Percentiles rank a stretch among this genome's conserved stretches.
Evolutionary conservation across 2,329 filamentous ascomycete species (phyloP).

Genomic region (Aspergillus costaricaensis): DNA sequence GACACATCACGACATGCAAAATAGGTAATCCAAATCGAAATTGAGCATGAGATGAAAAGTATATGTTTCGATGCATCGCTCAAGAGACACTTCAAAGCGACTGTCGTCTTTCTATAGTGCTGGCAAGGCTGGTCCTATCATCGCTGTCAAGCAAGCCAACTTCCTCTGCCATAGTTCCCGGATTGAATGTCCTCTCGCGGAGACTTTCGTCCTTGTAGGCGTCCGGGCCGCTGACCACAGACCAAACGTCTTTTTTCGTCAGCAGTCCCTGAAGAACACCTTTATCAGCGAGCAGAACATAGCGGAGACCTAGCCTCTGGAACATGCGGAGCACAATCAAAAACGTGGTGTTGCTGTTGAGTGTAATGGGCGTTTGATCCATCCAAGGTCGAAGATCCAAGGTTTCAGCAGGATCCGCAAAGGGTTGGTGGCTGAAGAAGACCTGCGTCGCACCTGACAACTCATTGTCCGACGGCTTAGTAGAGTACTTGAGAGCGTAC

Average conservation of each 20-base stretch:
- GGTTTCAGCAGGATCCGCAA: constrained; percentile 73
- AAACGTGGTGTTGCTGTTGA: constrained; percentile 73
- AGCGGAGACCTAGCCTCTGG: constrained; percentile 87
- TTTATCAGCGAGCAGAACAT: constrained; percentile 82
- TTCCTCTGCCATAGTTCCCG: constrained; percentile 35
- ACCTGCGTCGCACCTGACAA: constrained; percentile 73
- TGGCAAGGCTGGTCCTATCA: constrained; percentile 34
- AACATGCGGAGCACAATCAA: constrained; percentile 91
- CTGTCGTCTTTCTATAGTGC: constrained; percentile 34
- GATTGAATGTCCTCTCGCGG: constrained; percentile 29
- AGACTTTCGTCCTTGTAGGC: constrained; percentile 45
- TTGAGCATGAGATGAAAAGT: background rate
- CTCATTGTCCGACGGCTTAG: constrained; percentile 46
- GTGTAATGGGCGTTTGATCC: constrained; percentile 95
- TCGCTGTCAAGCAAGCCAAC: constrained; percentile 41
- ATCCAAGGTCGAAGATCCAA: constrained; percentile 96
- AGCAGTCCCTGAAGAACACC: constrained; percentile 81
- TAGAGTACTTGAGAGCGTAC: constrained; percentile 72
- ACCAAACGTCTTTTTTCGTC: constrained; percentile 98
- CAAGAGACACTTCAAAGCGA: constrained; percentile 28
- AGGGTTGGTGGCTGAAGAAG: constrained; percentile 80
- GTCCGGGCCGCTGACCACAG: constrained; percentile 78
- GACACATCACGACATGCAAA: background rate
- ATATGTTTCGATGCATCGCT: background rate
- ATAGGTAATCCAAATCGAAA: background rate